Conservation (phyloP, 1,284 basidiomycete species). For the Heterobasidion irregulare region DNA sequence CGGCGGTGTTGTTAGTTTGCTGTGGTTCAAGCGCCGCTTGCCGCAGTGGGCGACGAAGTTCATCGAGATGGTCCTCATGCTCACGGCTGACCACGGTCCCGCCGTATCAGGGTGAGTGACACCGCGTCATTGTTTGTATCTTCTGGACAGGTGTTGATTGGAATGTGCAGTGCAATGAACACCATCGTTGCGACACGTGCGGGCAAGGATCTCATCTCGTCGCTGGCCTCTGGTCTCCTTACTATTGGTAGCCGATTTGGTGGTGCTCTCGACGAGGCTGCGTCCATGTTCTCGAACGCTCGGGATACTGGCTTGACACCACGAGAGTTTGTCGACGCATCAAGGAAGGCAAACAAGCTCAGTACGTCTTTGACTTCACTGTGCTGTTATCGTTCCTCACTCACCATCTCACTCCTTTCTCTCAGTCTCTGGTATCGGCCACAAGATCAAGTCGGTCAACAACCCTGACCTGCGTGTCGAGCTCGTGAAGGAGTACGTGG, state of each 20-base stretch:
- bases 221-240: slow-evolving; percentile 91
- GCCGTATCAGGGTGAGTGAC: slow-evolving; percentile 67
- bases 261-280: slow-evolving; percentile 98
- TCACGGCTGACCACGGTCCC: slow-evolving; percentile 98
- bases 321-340: slow-evolving; percentile 95
- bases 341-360: slow-evolving; percentile 94
- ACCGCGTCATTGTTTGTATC: neutral
- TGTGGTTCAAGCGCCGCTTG: slow-evolving; percentile 97
- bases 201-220: slow-evolving; percentile 97
- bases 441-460: slow-evolving; percentile 99
- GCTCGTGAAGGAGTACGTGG: slow-evolving; percentile 96
- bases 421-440: slow-evolving; percentile 92
- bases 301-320: slow-evolving; percentile 89
- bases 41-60: slow-evolving; percentile 88
- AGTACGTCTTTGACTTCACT: slow-evolving; percentile 39
- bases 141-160: slow-evolving; percentile 2
- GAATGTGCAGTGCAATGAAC: slow-evolving; percentile 87
- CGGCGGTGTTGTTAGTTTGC: slow-evolving; percentile 91
- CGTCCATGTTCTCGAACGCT: slow-evolving; percentile 90
- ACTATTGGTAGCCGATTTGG: slow-evolving; percentile 98
- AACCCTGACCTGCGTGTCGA: slow-evolving; percentile 97
- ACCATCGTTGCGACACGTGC: slow-evolving; percentile 98
- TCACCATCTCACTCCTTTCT: slow-evolving; percentile 2
- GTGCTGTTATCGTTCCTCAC: neutral
- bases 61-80: slow-evolving; percentile 99